A percentile compares a stretch with the other conserved stretches of the same genome.
These are phyloP conservation scores for Clavulina sp. DNA, from an alignment of 768 basidiomycete genomes.

Conservation along the genomic window DNA sequence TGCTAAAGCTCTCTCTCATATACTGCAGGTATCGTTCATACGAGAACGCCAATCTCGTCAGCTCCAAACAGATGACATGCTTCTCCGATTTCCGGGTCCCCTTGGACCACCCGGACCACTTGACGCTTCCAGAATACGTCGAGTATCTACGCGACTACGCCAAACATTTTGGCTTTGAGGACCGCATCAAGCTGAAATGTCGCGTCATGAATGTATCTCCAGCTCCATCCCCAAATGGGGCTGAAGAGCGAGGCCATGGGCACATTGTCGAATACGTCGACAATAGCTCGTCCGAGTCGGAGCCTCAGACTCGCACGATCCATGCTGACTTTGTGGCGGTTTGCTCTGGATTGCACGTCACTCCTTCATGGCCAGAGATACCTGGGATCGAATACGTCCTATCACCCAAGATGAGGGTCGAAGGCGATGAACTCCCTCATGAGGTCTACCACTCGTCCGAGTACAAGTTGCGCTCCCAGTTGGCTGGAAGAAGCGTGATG, in stretches of 20 bases:
- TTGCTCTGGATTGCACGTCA: slow-evolving; percentile 40
- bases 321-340: slow-evolving; percentile 25
- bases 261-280: slow-evolving; percentile 24
- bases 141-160: slow-evolving; percentile 32
- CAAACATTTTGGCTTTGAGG: slow-evolving; percentile 24
- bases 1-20: background rate
- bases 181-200: slow-evolving; percentile 22
- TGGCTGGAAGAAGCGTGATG: slow-evolving; percentile 31
- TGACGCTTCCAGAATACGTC: slow-evolving; percentile 33
- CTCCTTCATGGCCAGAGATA: slow-evolving; percentile 32
- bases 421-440: slow-evolving; percentile 14
- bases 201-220: slow-evolving; percentile 25
- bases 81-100: slow-evolving; percentile 44
- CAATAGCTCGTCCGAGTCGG: background rate
- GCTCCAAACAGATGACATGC: slow-evolving; percentile 39
- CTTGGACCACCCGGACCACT: slow-evolving; percentile 29
- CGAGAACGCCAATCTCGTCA: slow-evolving; percentile 35
- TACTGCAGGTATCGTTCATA: slow-evolving; percentile 28
- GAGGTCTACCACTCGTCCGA: slow-evolving; percentile 30
- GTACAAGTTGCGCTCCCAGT: slow-evolving; percentile 32
- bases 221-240: background rate
- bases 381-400: slow-evolving; percentile 30
- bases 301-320: slow-evolving; percentile 9
- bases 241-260: slow-evolving; percentile 22
- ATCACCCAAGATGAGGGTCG: slow-evolving; percentile 8